Evolutionary conservation across 129 eudicot species (phyloP), one percentile per base, ranked within the genome.

Genomic region (Chrysanthemum makinoi): DNA sequence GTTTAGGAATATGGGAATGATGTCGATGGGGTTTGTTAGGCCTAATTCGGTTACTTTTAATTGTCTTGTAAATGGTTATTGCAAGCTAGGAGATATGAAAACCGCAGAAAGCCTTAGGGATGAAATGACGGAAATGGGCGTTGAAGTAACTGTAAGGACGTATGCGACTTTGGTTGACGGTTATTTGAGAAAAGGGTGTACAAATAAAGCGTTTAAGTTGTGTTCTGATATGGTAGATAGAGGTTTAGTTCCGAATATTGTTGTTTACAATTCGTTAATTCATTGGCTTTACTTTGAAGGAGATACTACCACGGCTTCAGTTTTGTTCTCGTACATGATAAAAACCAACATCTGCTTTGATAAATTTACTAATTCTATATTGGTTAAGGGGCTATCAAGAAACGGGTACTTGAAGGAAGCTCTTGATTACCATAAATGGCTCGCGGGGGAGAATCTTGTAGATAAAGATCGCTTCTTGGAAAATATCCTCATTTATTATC

Each of bases 141-240:
- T 84, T 56, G 8, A 79, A 71, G 86, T 85, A 20, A 83, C 85
- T 79, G 61, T 82, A 63, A 80, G 86, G 65, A 88, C 85, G 0
- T 88, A 80, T 65, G 95, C 88, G 22, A 88, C 90, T 63, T 65
- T 88, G 76, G 66, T 82, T 24, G 86, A 88, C 43, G 90, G 95
- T 56, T 82, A 82, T 79, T 69, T 84, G 15, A 85, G 86, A 44
- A 80, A 75, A 49, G 88, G 69, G 66, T 28, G 75, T 28, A 19
- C 77, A 51, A 77, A 79, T 55, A 81, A 88, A 75, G 90, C 86
- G 3, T 83, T 85, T 67, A 69, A 81, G 80, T 5, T 85, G 64
- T 88, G 95, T 71, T 71, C 75, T 56, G 48, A 73, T 3, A 85
- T 88, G 95, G 85, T 85, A 18, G 86, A 83, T 62, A 80, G 54